Percentiles rank a stretch among this genome's conserved stretches.
Evolutionary conservation across 2,329 filamentous ascomycete species (phyloP).

Genomic region (Paraphoma chrysanthemicola): DNA sequence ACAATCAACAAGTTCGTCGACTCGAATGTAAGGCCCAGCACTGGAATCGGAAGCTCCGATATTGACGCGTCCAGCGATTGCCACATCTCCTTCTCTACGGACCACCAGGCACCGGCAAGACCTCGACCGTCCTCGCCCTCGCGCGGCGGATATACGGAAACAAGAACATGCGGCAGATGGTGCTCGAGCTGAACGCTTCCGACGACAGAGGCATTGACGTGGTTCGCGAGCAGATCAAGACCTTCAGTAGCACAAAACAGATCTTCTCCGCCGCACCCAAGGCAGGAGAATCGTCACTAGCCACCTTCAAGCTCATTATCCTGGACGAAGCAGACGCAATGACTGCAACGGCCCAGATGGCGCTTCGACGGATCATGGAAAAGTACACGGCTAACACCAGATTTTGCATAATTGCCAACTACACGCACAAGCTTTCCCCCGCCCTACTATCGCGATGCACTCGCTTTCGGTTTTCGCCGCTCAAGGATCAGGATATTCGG

Average conservation of each 20-base stretch:
- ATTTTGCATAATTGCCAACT: constrained; percentile 99
- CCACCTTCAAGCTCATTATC: constrained; percentile 92
- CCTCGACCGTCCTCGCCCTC: constrained; percentile 92
- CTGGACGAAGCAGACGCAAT: constrained; percentile 99
- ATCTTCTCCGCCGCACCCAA: constrained; percentile 77
- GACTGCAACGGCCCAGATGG: constrained; percentile 99
- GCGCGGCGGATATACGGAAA: constrained; percentile 90
- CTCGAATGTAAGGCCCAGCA: constrained; percentile 68
- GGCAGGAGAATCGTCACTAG: constrained; percentile 61
- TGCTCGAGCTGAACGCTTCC: constrained; percentile 95
- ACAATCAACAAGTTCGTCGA: constrained; percentile 99
- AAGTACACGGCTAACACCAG: constrained; percentile 98
- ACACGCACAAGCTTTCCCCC: constrained; percentile 95
- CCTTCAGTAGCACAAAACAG: constrained; percentile 96
- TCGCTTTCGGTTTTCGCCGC: constrained; percentile 89
- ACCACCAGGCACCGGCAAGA: constrained; percentile 96
- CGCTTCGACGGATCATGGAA: constrained; percentile 95
- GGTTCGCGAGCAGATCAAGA: constrained; percentile 96
- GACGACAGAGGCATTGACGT: constrained; percentile 98
- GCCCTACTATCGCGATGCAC: constrained; percentile 93
- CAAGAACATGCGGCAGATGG: constrained; percentile 97
- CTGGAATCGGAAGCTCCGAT: not conserved
- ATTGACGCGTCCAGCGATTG: constrained; percentile 63
- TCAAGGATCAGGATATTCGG: constrained; percentile 88
- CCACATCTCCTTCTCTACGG: constrained; percentile 97